These are phyloP conservation scores for Sporothrix luriei DNA, from an alignment of 2,329 filamentous ascomycete genomes.

Conservation along the genomic window DNA sequence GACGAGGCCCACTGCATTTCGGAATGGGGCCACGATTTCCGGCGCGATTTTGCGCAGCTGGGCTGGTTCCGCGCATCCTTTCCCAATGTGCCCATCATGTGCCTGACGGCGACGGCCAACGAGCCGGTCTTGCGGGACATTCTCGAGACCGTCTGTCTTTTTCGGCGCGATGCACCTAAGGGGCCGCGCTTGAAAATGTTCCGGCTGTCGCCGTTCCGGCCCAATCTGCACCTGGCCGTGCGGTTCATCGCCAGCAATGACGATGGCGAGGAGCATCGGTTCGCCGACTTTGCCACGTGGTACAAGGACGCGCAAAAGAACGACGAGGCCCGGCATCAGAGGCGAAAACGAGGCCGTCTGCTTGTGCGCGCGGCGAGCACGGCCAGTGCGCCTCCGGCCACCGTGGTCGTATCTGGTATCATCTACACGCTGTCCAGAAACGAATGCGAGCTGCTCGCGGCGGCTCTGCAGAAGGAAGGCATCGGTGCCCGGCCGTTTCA, in stretches of 20 bases:
- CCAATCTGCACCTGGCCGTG: conserved; percentile 89
- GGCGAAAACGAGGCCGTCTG: conserved; percentile 46
- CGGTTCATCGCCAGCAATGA: conserved; percentile 74
- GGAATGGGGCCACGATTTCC: conserved; percentile 97
- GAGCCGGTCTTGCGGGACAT: conserved; percentile 79
- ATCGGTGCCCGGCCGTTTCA: conserved; percentile 76
- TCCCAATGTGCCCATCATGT: conserved; percentile 86
- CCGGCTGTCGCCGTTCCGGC: conserved; percentile 78
- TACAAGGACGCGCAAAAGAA: conserved; percentile 67
- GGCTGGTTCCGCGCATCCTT: conserved; percentile 83
- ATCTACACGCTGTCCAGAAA: conserved; percentile 77
- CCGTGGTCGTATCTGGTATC: conserved; percentile 68
- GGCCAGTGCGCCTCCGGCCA: conserved; percentile 47
- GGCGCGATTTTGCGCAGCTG: conserved; percentile 85
- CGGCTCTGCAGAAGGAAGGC: conserved; percentile 65
- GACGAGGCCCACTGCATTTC: conserved; percentile 97
- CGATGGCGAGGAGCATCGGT: conserved; percentile 62
- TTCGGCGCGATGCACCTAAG: conserved; percentile 40
- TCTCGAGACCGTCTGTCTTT: conserved; percentile 69
- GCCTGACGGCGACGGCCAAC: conserved; percentile 89
- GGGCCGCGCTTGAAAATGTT: conserved; percentile 65
- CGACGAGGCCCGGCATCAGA: conserved; percentile 62
- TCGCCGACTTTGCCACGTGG: conserved; percentile 75
- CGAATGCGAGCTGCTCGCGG: conserved; percentile 72
- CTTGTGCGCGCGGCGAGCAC: conserved; percentile 57